Evolutionary conservation across 2,329 filamentous ascomycete genomes (phyloP).

Genomic region (Monosporascus sp.): DNA sequence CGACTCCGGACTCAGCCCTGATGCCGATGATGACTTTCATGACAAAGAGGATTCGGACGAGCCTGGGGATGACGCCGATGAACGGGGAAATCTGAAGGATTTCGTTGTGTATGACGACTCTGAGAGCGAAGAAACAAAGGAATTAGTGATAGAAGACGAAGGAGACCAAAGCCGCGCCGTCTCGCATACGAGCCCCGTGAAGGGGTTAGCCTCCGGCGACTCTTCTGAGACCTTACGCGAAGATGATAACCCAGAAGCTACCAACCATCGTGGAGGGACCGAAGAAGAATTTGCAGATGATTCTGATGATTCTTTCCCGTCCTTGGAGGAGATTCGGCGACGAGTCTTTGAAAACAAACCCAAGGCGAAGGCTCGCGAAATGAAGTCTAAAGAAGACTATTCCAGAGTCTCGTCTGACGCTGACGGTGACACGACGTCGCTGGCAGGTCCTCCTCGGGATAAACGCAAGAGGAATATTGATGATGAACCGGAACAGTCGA

Average conservation of each 20-base stretch:
- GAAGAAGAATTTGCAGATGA: slow-evolving; percentile 2
- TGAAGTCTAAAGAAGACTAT: not conserved
- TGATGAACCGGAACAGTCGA: slow-evolving; percentile 1
- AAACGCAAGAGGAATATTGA: slow-evolving; percentile 7
- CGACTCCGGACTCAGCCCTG: not conserved
- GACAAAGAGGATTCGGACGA: no score
- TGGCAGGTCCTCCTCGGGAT: not conserved
- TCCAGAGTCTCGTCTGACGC: not conserved
- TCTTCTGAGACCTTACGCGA: not conserved
- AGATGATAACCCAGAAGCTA: not conserved
- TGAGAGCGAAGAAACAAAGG: slow-evolving; percentile 5
- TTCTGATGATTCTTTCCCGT: slow-evolving; percentile 9
- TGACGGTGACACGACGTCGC: slow-evolving; percentile 3
- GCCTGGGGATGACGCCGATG: slow-evolving; percentile 5
- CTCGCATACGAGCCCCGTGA: not conserved
- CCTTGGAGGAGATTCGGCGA: slow-evolving; percentile 5
- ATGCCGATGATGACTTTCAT: slow-evolving; percentile 9
- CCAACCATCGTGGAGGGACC: not conserved
- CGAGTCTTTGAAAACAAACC: not conserved
- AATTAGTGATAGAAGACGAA: not conserved
- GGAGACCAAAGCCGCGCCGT: not conserved
- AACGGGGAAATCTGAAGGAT: slow-evolving; percentile 14
- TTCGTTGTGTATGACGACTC: slow-evolving; percentile 16
- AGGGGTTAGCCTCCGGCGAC: not conserved
- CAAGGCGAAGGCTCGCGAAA: not conserved